These are phyloP conservation scores for Ustilago esculenta DNA, from an alignment of 1,284 basidiomycete species.

Conservation along the genomic window DNA sequence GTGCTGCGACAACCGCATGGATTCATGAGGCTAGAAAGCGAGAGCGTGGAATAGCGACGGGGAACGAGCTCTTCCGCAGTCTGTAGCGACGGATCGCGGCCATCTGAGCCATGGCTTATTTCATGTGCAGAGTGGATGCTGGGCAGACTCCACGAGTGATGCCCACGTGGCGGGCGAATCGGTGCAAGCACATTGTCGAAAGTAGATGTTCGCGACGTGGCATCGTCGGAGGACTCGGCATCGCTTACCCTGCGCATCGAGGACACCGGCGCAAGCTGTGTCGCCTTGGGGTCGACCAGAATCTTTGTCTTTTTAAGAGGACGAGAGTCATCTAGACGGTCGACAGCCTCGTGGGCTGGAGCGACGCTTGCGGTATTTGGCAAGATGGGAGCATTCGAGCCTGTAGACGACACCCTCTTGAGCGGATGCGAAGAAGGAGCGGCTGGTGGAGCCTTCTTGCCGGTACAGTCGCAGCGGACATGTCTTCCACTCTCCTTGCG, in stretches of 20 bases:
- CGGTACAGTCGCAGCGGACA: slow-evolving; percentile 48
- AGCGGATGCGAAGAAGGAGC: neutral
- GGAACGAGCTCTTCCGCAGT: neutral
- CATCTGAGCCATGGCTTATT: neutral
- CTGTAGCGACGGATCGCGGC: neutral
- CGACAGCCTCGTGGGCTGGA: neutral
- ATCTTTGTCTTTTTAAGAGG: slow-evolving; percentile 14
- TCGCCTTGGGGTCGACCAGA: neutral
- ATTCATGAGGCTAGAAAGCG: slow-evolving; percentile 56
- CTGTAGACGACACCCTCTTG: neutral
- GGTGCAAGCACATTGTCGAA: slow-evolving; percentile 25
- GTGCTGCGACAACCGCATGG: slow-evolving; percentile 53
- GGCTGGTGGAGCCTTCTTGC: slow-evolving; percentile 15
- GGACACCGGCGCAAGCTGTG: neutral
- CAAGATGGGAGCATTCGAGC: slow-evolving; percentile 9
- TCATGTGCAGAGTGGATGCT: slow-evolving; percentile 23
- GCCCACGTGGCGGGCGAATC: slow-evolving; percentile 12
- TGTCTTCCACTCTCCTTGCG: slow-evolving; percentile 52
- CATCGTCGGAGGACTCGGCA: neutral
- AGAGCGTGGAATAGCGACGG: slow-evolving; percentile 37
- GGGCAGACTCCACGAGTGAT: slow-evolving; percentile 33
- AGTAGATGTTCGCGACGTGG: neutral
- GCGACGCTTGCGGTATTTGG: neutral
- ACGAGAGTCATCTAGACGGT: slow-evolving; percentile 1
- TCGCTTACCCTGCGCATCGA: neutral